Conservation (phyloP, 306 rosid genomes). For the Prunus mira region DNA sequence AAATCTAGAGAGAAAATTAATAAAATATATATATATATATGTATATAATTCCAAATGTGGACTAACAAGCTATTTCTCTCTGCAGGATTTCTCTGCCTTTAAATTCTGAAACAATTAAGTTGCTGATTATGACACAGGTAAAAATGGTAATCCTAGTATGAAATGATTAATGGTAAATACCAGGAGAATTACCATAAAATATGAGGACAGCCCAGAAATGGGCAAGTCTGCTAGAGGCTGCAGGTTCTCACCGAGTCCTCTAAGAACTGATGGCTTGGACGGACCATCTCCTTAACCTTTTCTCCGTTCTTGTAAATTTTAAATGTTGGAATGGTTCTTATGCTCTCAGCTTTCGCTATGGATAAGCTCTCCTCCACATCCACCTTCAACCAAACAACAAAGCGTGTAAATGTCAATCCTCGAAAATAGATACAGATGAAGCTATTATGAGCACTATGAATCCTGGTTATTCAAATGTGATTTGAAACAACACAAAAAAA, state of each 20-base stretch:
- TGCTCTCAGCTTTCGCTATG: slow-evolving; percentile 65
- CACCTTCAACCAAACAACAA: slow-evolving; percentile 43
- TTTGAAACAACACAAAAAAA: too few species aligned
- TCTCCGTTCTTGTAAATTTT: slow-evolving; percentile 79
- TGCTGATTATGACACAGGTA: slow-evolving; percentile 49
- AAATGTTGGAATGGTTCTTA: slow-evolving; percentile 66
- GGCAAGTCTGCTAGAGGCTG: slow-evolving; percentile 34
- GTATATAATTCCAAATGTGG: slow-evolving; percentile 46
- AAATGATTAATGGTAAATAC: slow-evolving; percentile 17
- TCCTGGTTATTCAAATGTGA: too few species aligned
- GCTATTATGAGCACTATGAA: background rate
- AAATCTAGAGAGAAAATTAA: slow-evolving; percentile 19
- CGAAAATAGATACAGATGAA: background rate
- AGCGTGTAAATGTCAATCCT: background rate
- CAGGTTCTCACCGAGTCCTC: slow-evolving; percentile 71
- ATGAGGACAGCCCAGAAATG: slow-evolving; percentile 25
- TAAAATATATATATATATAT: slow-evolving; percentile 12
- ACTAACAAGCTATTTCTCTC: slow-evolving; percentile 42
- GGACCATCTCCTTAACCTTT: slow-evolving; percentile 75
- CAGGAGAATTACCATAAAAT: slow-evolving; percentile 38
- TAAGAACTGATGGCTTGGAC: slow-evolving; percentile 61
- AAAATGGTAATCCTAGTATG: slow-evolving; percentile 45
- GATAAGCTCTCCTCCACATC: slow-evolving; percentile 68
- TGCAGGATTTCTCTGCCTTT: slow-evolving; percentile 47
- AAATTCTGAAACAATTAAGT: slow-evolving; percentile 49